Base-by-base conservation (phyloP, 2,329 filamentous ascomycete genomes). In the Penicillium occitanis region DNA sequence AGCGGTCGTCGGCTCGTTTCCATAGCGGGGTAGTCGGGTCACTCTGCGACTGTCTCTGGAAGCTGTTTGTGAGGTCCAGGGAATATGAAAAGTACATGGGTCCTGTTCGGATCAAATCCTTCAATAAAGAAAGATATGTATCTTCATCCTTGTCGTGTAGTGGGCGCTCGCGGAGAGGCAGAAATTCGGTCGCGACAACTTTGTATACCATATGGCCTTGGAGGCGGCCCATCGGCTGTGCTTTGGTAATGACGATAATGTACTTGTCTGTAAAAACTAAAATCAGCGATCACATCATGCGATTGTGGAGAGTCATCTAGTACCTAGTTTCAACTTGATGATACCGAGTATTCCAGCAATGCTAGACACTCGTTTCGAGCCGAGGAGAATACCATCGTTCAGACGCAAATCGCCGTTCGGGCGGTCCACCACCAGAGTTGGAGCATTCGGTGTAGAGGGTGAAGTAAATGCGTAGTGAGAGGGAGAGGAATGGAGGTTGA, bases 1-100 rank as follows among this genome's bases (percentile, higher is more conserved):
- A 99, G 70, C 95, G 92, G 76, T 98, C 93, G 78, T 99, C 95
- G 69, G 94, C 90, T 71, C 93, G 86, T 83, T 91, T 90, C 95
- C 95, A 99, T 66, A 98, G 80, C 13, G 95, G 93, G 64, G 85
- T 82, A 17, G 86, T 86, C 65, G 83, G 81, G 76, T 96, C 88
- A 70, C 88, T 83, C 71, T 93, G 88, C 3, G 93, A 89, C 77
- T 98, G 95, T 69, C 95, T 89, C 81, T 99, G 95, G 82, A 98
- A 97, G 76, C 88, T 93, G 83, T 96, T 99, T 72, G 95, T 99
- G 70, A 99, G 86, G 79, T 99, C 95, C 77, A 96, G 88, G 8
- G 93, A 94, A 83, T 99, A 99, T 66, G 95, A 98, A 75, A 97
- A 99, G 85, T 96, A 98, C 90, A 98, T 93, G 8, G 94, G 92